Evolutionary conservation across 805 yeast species (phyloP).

Genomic region (Candida insectorum): DNA sequence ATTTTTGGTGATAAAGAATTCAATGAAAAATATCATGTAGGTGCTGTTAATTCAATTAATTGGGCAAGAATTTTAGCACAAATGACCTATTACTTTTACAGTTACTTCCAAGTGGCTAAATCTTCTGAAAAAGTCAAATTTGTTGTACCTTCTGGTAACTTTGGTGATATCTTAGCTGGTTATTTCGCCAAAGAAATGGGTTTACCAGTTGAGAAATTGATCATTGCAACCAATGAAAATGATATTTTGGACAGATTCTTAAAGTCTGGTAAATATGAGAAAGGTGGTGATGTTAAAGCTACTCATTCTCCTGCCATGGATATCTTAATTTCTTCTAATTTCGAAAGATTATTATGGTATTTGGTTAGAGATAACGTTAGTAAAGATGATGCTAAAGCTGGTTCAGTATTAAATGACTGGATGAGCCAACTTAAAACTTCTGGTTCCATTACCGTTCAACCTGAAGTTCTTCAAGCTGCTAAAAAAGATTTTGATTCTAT

Average conservation of each 20-base stretch:
- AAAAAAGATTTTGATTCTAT: conserved; percentile 69
- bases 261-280: conserved; percentile 81
- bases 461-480: conserved; percentile 63
- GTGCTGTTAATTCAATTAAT: conserved; percentile 97
- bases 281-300: conserved; percentile 69
- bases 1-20: conserved; percentile 87
- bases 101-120: conserved; percentile 72
- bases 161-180: conserved; percentile 97
- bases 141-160: conserved; percentile 97
- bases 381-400: conserved; percentile 60
- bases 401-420: conserved; percentile 67
- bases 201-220: conserved; percentile 77
- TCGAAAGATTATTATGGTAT: conserved; percentile 95
- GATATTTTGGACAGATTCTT: conserved; percentile 93
- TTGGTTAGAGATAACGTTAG: conserved; percentile 72
- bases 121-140: conserved; percentile 50
- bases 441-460: conserved; percentile 74
- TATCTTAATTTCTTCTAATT: conserved; percentile 89
- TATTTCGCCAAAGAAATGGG: conserved; percentile 95
- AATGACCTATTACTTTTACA: conserved; percentile 92
- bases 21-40: conserved; percentile 86
- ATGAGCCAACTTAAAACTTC: conserved; percentile 71
- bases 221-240: conserved; percentile 94
- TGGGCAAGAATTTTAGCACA: conserved; percentile 99
- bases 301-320: conserved; percentile 99